Base-by-base conservation (phyloP, 805 yeast species). In the Blastobotrys robertii region DNA sequence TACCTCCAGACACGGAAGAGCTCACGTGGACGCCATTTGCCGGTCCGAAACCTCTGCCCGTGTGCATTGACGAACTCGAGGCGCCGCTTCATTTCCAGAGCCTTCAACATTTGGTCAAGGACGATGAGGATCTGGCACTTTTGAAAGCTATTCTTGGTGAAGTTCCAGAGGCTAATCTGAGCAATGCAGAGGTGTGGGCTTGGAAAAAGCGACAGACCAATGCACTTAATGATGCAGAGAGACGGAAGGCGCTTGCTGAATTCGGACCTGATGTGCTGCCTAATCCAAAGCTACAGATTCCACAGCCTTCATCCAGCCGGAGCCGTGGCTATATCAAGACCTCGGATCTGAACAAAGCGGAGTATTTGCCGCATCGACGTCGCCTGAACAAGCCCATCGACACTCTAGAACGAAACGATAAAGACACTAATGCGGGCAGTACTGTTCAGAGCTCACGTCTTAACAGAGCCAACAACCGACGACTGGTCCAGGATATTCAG, bases 391-490 rank as follows among this genome's bases (percentile, higher is more conserved):
- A 69, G 42, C 53, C 58, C 2, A 44, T 54, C 16, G 56, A 53
- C 31, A 50, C 54, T 7, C 44, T 50, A 3, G 56, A 52, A 41
- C 39, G 38, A 25, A 43, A 43, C 33, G 54, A 47, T 19, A 45
- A 51, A 19, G 57, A 54, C 4, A 15, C 36, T 3, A 34, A 36
- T 14, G 40, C 31, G 22, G 35, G 19, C 10, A 28, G 25, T 3
- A 37, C 37, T 25, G 39, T 14, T 11, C 15, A 81, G 48, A 81
- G 87, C 46, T 84, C 95, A 3, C 77, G 95, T 56, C 82, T 80
- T 42, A 86, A 83, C 57, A 75, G 96, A 56, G 94, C 92, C 11
- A 79, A 81, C 51, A 84, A 84, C 55, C 77, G 95, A 64, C 73
- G 95, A 49, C 80, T 84, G 56, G 25, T 19, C 25, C 25, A 19